Conservation (phyloP, 164 flowering plant species). For the grape (Vitis vinifera) region DNA sequence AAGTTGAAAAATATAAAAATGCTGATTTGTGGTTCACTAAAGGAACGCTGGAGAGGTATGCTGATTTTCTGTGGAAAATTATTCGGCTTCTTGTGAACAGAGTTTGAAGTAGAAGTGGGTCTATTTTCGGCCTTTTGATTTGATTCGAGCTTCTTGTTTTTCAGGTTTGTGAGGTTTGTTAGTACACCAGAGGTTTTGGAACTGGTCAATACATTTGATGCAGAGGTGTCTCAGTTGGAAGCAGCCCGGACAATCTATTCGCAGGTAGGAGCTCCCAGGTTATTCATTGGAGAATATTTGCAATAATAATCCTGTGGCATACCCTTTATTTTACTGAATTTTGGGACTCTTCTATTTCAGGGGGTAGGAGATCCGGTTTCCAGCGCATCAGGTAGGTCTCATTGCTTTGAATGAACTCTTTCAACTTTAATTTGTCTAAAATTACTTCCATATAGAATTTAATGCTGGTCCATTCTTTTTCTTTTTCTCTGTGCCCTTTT, state of each 20-base stretch:
- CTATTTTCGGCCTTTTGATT: not conserved
- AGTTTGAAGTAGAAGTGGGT: not conserved
- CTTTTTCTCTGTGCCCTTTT: too few relatives aligned
- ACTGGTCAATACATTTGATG: constrained; percentile 76
- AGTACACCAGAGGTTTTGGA: constrained; percentile 93
- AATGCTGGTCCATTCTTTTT: too few relatives aligned
- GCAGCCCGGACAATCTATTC: constrained; percentile 83
- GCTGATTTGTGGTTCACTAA: constrained; percentile 87
- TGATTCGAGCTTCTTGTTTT: constrained; percentile 11
- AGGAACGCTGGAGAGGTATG: constrained; percentile 95
- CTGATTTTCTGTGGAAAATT: not conserved
- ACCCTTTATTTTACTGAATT: constrained; percentile 19
- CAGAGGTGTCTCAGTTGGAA: constrained; percentile 95
- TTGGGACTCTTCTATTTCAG: constrained; percentile 36
- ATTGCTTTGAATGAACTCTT: not conserved
- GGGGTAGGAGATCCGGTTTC: constrained; percentile 60
- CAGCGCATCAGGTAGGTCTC: constrained; percentile 43
- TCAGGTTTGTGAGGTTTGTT: constrained; percentile 93
- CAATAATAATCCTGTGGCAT: not conserved
- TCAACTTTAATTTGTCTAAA: not conserved
- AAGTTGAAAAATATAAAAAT: constrained; percentile 54
- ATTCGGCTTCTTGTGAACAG: too few relatives aligned
- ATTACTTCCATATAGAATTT: too few relatives aligned
- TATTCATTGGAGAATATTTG: not conserved
- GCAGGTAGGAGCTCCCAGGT: constrained; percentile 48